Evolutionary conservation across 306 rosid genomes (phyloP), one percentile per base, ranked within the genome.

Genomic region (Crataegus laevigata): DNA sequence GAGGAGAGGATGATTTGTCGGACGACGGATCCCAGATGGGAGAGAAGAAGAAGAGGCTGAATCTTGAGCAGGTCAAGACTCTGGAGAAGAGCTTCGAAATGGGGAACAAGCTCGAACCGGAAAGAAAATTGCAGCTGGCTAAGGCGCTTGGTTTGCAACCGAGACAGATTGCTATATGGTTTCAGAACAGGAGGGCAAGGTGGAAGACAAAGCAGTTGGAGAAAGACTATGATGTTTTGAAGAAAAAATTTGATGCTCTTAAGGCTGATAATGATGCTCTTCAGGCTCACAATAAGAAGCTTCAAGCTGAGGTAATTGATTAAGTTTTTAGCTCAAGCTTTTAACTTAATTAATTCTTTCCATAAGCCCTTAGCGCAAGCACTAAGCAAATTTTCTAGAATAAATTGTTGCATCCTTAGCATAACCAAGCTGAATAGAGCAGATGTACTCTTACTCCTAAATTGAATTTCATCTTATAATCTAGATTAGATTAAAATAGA

Each of bases 181-280:
- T 94, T 40, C 98, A 94, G 86, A 94, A 94, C 45, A 83, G 98
- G 34, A 87, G 98, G 36, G 98, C 98, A 7, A 86, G 98, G 74
- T 94, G 97, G 98, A 94, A 94, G 79, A 91, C 98, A 10, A 94
- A 94, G 83, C 93, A 91, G 7, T 83, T 94, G 70, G 97, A 94
- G 75, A 94, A 84, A 75, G 97, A 94, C 36, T 94, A 88, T 22
- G 90, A 94, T 29, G 82, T 87, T 2, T 84, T 94, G 74, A 91
- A 89, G 91, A 91, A 88, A 68, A 97, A 91, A 75, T 94, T 91
- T 75, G 97, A 94, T 50, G 78, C 88, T 59, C 78, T 94, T 11
- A 94, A 88, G 70, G 88, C 91, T 58, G 96, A 91, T 72, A 94
- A 90, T 74, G 93, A 91, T 72, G 45, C 75, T 11, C 98, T 94